Evolutionary conservation across 2,329 filamentous ascomycete species (phyloP).

Genomic region (Talaromyces sp.): DNA sequence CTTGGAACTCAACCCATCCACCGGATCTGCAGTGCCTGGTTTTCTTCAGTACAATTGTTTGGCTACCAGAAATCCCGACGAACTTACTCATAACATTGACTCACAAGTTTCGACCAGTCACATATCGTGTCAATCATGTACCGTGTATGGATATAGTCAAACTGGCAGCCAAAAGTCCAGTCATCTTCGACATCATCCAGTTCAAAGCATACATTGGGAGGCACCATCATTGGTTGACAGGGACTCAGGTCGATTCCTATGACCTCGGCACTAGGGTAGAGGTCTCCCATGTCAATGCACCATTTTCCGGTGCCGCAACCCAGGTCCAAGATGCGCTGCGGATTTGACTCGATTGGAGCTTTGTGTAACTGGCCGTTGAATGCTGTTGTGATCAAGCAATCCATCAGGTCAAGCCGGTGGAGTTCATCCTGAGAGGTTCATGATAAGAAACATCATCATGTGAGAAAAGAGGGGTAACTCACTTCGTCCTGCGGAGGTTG

Average conservation of each 20-base stretch:
- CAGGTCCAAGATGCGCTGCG: slow-evolving; percentile 25
- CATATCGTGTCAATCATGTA: slow-evolving; percentile 12
- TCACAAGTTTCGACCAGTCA: slow-evolving; percentile 13
- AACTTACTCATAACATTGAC: slow-evolving; percentile 23
- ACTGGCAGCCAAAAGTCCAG: slow-evolving; percentile 12
- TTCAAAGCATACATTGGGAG: slow-evolving; percentile 16
- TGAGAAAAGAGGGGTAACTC: background rate
- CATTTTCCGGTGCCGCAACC: slow-evolving; percentile 34
- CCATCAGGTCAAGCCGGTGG: slow-evolving; percentile 6
- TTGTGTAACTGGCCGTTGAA: slow-evolving; percentile 7
- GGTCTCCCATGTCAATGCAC: slow-evolving; percentile 29
- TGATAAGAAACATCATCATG: background rate
- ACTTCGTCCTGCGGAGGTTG: slow-evolving; percentile 1
- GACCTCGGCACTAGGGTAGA: slow-evolving; percentile 31
- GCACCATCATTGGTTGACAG: slow-evolving; percentile 37
- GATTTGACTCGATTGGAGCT: slow-evolving; percentile 11
- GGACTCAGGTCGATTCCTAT: slow-evolving; percentile 42
- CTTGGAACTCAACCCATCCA: slow-evolving; percentile 12
- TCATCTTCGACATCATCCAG: slow-evolving; percentile 15
- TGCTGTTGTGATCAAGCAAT: slow-evolving; percentile 12
- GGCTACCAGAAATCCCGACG: background rate
- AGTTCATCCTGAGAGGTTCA: slow-evolving; percentile 12
- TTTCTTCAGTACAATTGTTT: background rate
- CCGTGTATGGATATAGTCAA: slow-evolving; percentile 17
- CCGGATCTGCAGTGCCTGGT: slow-evolving; percentile 8